These are phyloP conservation scores for Stagonosporopsis cucurbitacearum DNA, from an alignment of 2,329 filamentous ascomycete species.

Conservation along the genomic window DNA sequence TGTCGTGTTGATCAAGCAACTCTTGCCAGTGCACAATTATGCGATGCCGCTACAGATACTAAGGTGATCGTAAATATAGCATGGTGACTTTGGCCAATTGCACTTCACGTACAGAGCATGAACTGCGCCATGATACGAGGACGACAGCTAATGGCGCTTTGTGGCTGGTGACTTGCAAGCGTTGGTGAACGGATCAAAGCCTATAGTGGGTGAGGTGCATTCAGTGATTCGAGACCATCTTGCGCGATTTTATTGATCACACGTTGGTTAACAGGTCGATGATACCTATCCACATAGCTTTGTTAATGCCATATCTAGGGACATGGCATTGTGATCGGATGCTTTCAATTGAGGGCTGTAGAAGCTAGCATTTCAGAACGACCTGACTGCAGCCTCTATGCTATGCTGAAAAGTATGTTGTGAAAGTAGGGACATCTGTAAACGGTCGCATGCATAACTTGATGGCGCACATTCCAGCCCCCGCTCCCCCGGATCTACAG, in stretches of 20 bases:
- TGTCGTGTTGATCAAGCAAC: background rate
- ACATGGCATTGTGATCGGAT: too few relatives aligned
- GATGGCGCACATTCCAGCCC: constrained; percentile 5
- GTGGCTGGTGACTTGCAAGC: constrained; percentile 10
- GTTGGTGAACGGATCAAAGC: background rate
- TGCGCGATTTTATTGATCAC: constrained; percentile 11
- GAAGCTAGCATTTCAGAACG: background rate
- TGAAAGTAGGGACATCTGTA: background rate
- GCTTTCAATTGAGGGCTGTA: background rate
- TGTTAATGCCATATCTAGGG: too few relatives aligned
- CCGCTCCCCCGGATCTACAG: constrained; percentile 7
- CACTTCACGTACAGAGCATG: background rate
- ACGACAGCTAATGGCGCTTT: background rate
- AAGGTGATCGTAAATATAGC: background rate
- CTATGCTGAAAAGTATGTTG: background rate
- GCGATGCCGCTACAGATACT: background rate
- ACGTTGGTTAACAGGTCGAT: background rate
- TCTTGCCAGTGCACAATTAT: background rate
- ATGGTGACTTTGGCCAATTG: background rate
- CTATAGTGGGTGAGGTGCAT: constrained; percentile 2
- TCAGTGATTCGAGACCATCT: background rate
- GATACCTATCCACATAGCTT: too few relatives aligned
- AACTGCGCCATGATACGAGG: constrained; percentile 2
- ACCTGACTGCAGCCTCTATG: background rate
- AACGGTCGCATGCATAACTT: background rate